Conservation (phyloP, 2,329 filamentous ascomycete species). For the Colletotrichum falcatum region DNA sequence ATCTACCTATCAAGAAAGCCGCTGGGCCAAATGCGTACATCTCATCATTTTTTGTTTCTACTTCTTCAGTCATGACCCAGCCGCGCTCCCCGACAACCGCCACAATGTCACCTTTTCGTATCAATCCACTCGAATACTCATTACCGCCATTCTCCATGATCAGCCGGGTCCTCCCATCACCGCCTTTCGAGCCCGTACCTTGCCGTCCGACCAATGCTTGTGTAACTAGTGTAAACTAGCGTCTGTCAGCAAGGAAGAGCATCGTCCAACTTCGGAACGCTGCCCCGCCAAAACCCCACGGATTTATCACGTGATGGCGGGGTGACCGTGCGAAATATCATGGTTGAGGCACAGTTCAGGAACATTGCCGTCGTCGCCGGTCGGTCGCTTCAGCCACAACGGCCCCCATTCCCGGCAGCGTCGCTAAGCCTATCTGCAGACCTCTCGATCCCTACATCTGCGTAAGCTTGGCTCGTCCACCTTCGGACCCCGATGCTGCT, state of each 20-base stretch:
- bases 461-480: neutral
- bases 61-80: neutral
- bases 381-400: neutral
- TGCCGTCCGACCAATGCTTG: slow-evolving; percentile 12
- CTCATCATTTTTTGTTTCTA: slow-evolving; percentile 4
- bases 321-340: slow-evolving; percentile 20
- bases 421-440: slow-evolving; percentile 3
- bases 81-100: slow-evolving; percentile 1
- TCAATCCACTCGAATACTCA: slow-evolving; percentile 13
- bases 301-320: slow-evolving; percentile 34
- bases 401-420: neutral
- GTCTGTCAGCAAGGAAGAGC: slow-evolving; percentile 20
- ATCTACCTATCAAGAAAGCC: slow-evolving; percentile 1
- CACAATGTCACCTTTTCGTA: neutral
- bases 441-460: slow-evolving; percentile 5
- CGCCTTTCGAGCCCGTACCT: slow-evolving; percentile 34
- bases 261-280: slow-evolving; percentile 18
- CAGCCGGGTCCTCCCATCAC: slow-evolving; percentile 35
- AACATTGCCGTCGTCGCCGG: neutral
- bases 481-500: neutral
- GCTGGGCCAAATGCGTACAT: slow-evolving; percentile 23
- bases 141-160: slow-evolving; percentile 30
- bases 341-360: slow-evolving; percentile 16
- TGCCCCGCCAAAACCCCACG: slow-evolving; percentile 31
- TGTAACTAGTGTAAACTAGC: slow-evolving; percentile 12